These are phyloP conservation scores for Candida glucosophila DNA, from an alignment of 1,139 yeast genomes.

Conservation along the genomic window DNA sequence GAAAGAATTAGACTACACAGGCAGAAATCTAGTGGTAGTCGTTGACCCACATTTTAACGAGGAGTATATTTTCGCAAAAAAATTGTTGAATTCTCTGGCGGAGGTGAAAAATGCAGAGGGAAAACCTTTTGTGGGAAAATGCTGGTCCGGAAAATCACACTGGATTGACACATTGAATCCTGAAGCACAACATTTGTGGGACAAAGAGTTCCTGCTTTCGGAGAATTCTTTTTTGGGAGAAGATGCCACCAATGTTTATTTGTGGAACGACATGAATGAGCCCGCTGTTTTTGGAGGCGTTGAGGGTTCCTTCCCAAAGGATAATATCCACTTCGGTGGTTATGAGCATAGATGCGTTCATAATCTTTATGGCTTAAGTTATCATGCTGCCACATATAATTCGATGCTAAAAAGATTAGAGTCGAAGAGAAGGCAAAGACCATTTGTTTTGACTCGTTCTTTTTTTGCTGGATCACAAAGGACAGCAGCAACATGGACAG, in stretches of 20 bases:
- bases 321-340: slow-evolving; percentile 64
- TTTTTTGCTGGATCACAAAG: slow-evolving; percentile 89
- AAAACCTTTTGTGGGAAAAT: slow-evolving; percentile 65
- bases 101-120: slow-evolving; percentile 32
- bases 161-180: slow-evolving; percentile 88
- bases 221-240: slow-evolving; percentile 40
- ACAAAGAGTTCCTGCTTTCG: slow-evolving; percentile 15
- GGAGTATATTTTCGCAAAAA: slow-evolving; percentile 57
- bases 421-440: slow-evolving; percentile 47
- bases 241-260: slow-evolving; percentile 52
- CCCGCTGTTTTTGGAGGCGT: slow-evolving; percentile 95
- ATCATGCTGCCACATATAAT: slow-evolving; percentile 70
- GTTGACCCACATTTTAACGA: slow-evolving; percentile 87
- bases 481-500: slow-evolving; percentile 94
- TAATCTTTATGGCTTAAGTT: slow-evolving; percentile 72
- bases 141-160: slow-evolving; percentile 97
- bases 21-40: slow-evolving; percentile 74
- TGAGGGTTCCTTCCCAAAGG: slow-evolving; percentile 83
- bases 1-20: slow-evolving; percentile 53
- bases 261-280: slow-evolving; percentile 99
- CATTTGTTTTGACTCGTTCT: slow-evolving; percentile 80
- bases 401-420: slow-evolving; percentile 48
- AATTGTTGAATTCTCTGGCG: slow-evolving; percentile 26
- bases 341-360: slow-evolving; percentile 92
- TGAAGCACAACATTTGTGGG: slow-evolving; percentile 55